These are phyloP conservation scores for Porcisia deanei DNA, from an alignment of 208 protist genomes.

Conservation along the genomic window DNA sequence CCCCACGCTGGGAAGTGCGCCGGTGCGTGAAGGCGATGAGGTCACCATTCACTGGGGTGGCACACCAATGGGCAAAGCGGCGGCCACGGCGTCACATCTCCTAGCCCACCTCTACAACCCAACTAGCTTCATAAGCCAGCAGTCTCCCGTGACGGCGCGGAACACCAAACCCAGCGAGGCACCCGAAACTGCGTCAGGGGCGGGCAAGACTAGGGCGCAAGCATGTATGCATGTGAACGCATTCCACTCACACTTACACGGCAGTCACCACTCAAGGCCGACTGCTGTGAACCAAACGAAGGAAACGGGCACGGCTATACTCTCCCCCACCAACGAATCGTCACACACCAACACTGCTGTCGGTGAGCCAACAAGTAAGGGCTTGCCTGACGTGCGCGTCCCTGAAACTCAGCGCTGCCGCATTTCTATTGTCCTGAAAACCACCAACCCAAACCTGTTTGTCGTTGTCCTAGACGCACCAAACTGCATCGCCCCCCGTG, in stretches of 20 bases:
- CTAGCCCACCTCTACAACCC: neutral
- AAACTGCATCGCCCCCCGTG: neutral
- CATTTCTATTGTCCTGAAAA: slow-evolving; percentile 14
- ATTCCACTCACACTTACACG: neutral
- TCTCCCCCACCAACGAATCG: neutral
- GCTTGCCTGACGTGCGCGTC: neutral
- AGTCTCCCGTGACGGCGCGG: neutral
- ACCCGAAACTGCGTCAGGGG: neutral
- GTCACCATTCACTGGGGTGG: slow-evolving; percentile 28
- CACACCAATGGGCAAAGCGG: neutral
- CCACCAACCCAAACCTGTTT: slow-evolving; percentile 4
- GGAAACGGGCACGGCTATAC: neutral
- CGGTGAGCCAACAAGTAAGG: neutral
- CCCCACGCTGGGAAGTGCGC: neutral
- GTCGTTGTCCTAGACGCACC: slow-evolving; percentile 28
- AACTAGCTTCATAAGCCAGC: neutral
- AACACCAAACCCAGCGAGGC: neutral
- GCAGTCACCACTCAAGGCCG: neutral
- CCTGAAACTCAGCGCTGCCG: slow-evolving; percentile 15
- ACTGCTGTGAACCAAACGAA: neutral
- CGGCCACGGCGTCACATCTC: neutral
- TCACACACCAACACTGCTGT: neutral
- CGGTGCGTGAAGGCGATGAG: slow-evolving; percentile 31
- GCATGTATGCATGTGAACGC: neutral
- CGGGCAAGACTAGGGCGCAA: neutral